phyloP scores from a whole-genome alignment of 2,329 filamentous ascomycete genomes.

The Akanthomyces uredinophilus region DNA sequence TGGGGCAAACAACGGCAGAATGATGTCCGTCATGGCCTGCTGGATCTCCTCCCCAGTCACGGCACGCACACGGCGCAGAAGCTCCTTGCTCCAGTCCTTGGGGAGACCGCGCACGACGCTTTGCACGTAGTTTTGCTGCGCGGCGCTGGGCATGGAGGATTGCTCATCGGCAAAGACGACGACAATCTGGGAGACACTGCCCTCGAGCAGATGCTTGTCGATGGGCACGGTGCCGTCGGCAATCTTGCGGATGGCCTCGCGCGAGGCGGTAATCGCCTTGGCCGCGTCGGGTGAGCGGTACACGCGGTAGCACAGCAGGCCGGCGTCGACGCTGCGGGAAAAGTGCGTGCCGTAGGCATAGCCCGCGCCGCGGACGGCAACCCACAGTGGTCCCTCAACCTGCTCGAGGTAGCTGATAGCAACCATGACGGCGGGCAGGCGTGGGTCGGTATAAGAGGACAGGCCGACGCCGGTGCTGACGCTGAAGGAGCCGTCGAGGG shows the following conservation, averaged over 20 bases:
- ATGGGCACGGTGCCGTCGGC: constrained; percentile 66
- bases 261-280: constrained; percentile 76
- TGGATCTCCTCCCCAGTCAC: constrained; percentile 75
- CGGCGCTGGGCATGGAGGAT: constrained; percentile 75
- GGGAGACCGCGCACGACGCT: constrained; percentile 73
- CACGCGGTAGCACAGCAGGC: constrained; percentile 76
- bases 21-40: constrained; percentile 64
- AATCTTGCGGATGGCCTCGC: constrained; percentile 68
- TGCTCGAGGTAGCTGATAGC: constrained; percentile 88
- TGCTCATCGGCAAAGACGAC: constrained; percentile 83
- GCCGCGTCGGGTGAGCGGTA: constrained; percentile 86
- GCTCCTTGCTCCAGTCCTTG: constrained; percentile 70
- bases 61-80: constrained; percentile 70
- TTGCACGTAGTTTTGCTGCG: constrained; percentile 75
- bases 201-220: constrained; percentile 79
- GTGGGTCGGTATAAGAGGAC: constrained; percentile 68
- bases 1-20: constrained; percentile 76
- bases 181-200: constrained; percentile 85
- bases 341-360: constrained; percentile 88
- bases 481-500: constrained; percentile 87
- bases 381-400: constrained; percentile 92
- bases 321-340: constrained; percentile 69
- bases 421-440: constrained; percentile 78
- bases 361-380: constrained; percentile 84
- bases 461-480: constrained; percentile 71